These are phyloP conservation scores for Chloris gayana DNA, from an alignment of 176 grass and related monocot species.

Conservation along the genomic window DNA sequence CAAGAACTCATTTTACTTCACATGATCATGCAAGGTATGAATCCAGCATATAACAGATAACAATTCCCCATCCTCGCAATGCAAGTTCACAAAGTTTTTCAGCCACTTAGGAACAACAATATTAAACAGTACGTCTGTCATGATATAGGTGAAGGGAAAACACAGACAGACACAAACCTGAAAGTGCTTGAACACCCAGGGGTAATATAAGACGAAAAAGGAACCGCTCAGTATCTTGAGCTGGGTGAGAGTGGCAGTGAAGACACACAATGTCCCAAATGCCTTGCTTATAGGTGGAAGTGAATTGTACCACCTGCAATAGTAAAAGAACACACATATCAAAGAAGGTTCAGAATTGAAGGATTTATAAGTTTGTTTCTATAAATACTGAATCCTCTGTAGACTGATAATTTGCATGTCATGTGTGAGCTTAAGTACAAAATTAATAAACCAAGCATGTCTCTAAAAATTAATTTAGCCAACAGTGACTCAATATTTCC, in stretches of 20 bases:
- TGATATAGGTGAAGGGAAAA: slow-evolving; percentile 15
- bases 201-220: slow-evolving; percentile 47
- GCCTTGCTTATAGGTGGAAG: slow-evolving; percentile 95
- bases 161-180: slow-evolving; percentile 54
- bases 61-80: slow-evolving; percentile 3
- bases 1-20: background rate
- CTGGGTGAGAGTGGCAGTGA: slow-evolving; percentile 50
- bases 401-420: background rate
- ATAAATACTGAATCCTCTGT: background rate
- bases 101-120: background rate
- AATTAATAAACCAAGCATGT: background rate
- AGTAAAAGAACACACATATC: background rate
- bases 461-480: background rate
- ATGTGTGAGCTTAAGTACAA: slow-evolving; percentile 3
- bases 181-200: slow-evolving; percentile 57
- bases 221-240: background rate
- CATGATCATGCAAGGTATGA: background rate
- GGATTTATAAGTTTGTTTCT: background rate
- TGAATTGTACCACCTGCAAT: slow-evolving; percentile 88
- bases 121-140: background rate
- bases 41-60: slow-evolving; percentile 17
- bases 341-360: background rate
- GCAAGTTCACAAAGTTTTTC: background rate
- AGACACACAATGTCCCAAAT: slow-evolving; percentile 79
- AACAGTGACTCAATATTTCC: background rate